phyloP scores from a whole-genome alignment of 2,329 filamentous ascomycete genomes.

The Hypoxylon sp. region DNA sequence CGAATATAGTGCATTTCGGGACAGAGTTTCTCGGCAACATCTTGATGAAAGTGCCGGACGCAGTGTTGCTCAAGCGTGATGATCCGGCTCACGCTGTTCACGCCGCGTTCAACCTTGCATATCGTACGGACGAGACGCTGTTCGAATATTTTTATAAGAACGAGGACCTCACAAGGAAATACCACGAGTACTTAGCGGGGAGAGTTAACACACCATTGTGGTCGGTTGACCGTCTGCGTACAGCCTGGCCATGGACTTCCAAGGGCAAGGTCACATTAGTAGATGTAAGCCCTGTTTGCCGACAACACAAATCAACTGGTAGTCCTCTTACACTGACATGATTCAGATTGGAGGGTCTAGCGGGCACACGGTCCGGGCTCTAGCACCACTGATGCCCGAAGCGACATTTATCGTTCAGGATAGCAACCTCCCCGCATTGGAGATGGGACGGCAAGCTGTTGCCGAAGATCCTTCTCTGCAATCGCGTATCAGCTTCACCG shows the following conservation, averaged over 20 bases:
- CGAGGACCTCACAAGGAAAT: constrained; percentile 25
- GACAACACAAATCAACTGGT: neutral
- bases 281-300: constrained; percentile 18
- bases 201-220: constrained; percentile 29
- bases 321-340: constrained; percentile 9
- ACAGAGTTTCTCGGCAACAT: constrained; percentile 15
- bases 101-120: constrained; percentile 27
- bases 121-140: constrained; percentile 16
- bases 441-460: constrained; percentile 31
- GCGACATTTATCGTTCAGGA: constrained; percentile 37
- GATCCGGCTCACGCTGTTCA: constrained; percentile 14
- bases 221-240: constrained; percentile 36
- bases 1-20: constrained; percentile 22
- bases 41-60: constrained; percentile 23
- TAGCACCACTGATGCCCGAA: constrained; percentile 34
- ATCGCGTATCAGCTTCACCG: constrained; percentile 31
- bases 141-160: constrained; percentile 31
- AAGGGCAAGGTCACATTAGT: constrained; percentile 28
- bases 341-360: constrained; percentile 34
- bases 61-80: constrained; percentile 25
- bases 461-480: constrained; percentile 20
- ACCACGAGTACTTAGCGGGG: constrained; percentile 33
- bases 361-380: constrained; percentile 30
- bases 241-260: constrained; percentile 37
- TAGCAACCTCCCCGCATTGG: constrained; percentile 28